These are phyloP conservation scores for Dipodascus albidus DNA, from an alignment of 805 yeast genomes.

Conservation along the genomic window DNA sequence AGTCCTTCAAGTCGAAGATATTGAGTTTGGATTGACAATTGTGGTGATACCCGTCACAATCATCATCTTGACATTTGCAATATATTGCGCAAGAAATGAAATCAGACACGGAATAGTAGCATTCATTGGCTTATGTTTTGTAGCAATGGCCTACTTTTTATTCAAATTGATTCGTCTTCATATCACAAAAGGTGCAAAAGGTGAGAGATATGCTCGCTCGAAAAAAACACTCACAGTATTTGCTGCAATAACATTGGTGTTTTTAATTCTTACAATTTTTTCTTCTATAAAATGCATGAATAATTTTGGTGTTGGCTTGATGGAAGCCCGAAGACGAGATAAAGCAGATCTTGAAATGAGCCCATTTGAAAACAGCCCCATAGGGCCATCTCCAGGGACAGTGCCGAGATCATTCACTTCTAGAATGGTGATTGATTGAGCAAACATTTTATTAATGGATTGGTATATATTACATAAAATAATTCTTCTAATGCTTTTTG, in stretches of 20 bases:
- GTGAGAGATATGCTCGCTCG: slow-evolving; percentile 31
- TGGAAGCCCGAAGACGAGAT: slow-evolving; percentile 8
- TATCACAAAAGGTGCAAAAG: slow-evolving; percentile 30
- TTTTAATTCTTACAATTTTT: slow-evolving; percentile 28
- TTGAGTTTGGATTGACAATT: slow-evolving; percentile 36
- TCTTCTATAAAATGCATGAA: slow-evolving; percentile 19
- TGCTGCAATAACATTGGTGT: slow-evolving; percentile 32
- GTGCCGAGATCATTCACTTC: neutral
- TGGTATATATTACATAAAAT: too few species aligned
- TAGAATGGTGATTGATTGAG: neutral
- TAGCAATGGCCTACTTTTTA: slow-evolving; percentile 35
- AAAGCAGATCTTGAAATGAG: neutral
- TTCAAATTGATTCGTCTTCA: slow-evolving; percentile 37
- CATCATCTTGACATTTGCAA: slow-evolving; percentile 27
- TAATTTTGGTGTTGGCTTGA: slow-evolving; percentile 22
- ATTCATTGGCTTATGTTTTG: slow-evolving; percentile 26
- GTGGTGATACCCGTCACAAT: slow-evolving; percentile 36
- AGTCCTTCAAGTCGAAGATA: slow-evolving; percentile 29
- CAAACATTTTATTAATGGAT: slow-evolving; percentile 1
- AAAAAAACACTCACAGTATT: slow-evolving; percentile 34
- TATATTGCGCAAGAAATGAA: slow-evolving; percentile 30
- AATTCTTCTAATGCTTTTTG: neutral
- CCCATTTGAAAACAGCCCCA: neutral
- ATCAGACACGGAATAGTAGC: slow-evolving; percentile 18
- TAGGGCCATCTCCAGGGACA: neutral